Evolutionary conservation across 768 basidiomycete genomes (phyloP).

Genomic region (Boletus sensibilis): DNA sequence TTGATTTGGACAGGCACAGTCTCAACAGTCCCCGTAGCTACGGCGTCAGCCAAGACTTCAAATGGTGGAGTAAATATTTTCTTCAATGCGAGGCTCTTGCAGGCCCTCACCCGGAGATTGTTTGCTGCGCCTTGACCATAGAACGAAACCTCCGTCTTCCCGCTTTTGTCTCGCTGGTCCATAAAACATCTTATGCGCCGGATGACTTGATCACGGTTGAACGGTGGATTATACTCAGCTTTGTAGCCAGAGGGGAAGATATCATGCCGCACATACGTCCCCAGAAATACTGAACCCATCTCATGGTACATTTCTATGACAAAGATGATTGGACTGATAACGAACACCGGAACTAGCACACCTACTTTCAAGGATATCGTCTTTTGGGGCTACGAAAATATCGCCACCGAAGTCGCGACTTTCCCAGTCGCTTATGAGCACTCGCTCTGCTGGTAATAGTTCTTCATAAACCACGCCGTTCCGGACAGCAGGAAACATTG

Average conservation of each 20-base stretch:
- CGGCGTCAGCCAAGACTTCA: neutral
- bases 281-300: constrained; percentile 13
- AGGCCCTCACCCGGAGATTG: neutral
- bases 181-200: constrained; percentile 5
- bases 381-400: constrained; percentile 11
- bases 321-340: neutral
- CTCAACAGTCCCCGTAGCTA: neutral
- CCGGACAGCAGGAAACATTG: constrained; percentile 9
- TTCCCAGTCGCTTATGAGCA: constrained; percentile 13
- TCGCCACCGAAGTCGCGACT: neutral
- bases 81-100: constrained; percentile 1
- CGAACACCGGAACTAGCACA: neutral
- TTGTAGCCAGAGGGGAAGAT: neutral
- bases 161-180: constrained; percentile 3
- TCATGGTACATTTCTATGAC: constrained; percentile 9
- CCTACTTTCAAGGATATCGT: constrained; percentile 8
- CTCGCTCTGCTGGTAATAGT: constrained; percentile 4
- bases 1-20: neutral
- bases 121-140: neutral
- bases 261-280: constrained; percentile 4
- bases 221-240: neutral
- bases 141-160: neutral
- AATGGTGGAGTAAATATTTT: constrained; percentile 8
- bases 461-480: neutral
- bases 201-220: neutral